Base-by-base conservation (phyloP, 805 yeast species). In the Ogataea pilisensis region DNA sequence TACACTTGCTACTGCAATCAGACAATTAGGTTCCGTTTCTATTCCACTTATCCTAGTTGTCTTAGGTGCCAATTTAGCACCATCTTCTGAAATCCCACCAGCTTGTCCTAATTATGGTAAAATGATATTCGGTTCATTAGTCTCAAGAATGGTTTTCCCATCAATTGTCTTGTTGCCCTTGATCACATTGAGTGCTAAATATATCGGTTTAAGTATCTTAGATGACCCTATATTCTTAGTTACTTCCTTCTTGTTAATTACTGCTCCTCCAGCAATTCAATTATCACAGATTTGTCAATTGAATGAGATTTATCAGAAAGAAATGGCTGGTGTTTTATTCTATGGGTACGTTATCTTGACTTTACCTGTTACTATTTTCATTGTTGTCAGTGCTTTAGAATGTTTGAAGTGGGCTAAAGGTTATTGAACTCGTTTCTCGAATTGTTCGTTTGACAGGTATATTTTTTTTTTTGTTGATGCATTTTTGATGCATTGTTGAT, bases 181-280 rank as follows among this genome's bases (percentile, higher is more conserved):
- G 30, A 80, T 85, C 48, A 77, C 87, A 2, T 38, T 75, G 2
- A 66, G 76, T 41, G 90, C 82, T 35, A 82, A 80, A 60, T 78
- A 72, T 54, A 64, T 84, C 46, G 74, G 75, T 25, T 71, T 80
- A 16, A 79, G 88, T 38, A 82, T 85, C 27, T 66, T 85, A 59
- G 88, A 82, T 57, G 95, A 85, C 59, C 95, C 95, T 28, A 85
- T 85, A 31, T 85, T 85, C 54, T 66, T 85, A 53, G 78, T 85
- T 45, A 90, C 85, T 32, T 79, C 87, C 9, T 85, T 85, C 54
- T 70, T 85, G 24, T 70, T 85, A 46, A 84, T 90, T 1, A 76
- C 83, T 3, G 76, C 89, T 1, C 93, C 95, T 3, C 93, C 95
- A 2, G 93, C 91, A 4, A 84, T 85, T 49, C 95, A 85, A 61